Evolutionary conservation across 1,284 basidiomycete genomes (phyloP).

Genomic region (Ceratobasidium sp.): DNA sequence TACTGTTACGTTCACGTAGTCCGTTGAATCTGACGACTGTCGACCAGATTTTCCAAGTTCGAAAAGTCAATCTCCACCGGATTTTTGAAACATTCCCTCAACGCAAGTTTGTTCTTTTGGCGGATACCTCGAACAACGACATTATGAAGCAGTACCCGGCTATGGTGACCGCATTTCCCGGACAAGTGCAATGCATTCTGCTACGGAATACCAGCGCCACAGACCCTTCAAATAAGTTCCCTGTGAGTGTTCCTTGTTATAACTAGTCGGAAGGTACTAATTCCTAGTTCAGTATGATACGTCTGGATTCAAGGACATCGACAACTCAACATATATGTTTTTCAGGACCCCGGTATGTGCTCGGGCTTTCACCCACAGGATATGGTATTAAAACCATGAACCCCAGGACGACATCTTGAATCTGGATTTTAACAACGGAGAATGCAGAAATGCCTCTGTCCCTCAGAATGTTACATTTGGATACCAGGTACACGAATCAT

Average conservation of each 20-base stretch:
- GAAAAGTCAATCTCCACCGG: constrained; percentile 39
- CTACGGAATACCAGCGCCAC: constrained; percentile 42
- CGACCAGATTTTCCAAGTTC: constrained; percentile 41
- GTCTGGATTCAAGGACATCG: constrained; percentile 39
- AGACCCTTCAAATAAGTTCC: constrained; percentile 40
- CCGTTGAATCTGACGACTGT: constrained; percentile 41
- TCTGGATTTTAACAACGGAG: constrained; percentile 40
- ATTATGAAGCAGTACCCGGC: constrained; percentile 40
- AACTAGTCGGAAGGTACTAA: not conserved
- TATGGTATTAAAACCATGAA: not conserved
- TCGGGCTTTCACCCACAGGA: too few relatives aligned
- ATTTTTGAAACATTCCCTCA: constrained; percentile 41
- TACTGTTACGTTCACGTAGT: not conserved
- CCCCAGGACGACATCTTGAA: constrained; percentile 40
- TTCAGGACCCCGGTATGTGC: constrained; percentile 40
- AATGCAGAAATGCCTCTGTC: constrained; percentile 40
- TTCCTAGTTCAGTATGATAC: constrained; percentile 37
- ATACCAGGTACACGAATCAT: constrained; percentile 36
- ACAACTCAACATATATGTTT: constrained; percentile 42
- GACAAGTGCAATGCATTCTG: constrained; percentile 41
- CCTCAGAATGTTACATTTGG: constrained; percentile 43
- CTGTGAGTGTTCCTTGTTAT: not conserved
- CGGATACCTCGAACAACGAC: constrained; percentile 40
- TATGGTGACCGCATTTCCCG: constrained; percentile 40
- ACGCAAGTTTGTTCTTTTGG: constrained; percentile 41